These are phyloP conservation scores for Citrullus amarus DNA, from an alignment of 306 rosid genomes.

Conservation along the genomic window DNA sequence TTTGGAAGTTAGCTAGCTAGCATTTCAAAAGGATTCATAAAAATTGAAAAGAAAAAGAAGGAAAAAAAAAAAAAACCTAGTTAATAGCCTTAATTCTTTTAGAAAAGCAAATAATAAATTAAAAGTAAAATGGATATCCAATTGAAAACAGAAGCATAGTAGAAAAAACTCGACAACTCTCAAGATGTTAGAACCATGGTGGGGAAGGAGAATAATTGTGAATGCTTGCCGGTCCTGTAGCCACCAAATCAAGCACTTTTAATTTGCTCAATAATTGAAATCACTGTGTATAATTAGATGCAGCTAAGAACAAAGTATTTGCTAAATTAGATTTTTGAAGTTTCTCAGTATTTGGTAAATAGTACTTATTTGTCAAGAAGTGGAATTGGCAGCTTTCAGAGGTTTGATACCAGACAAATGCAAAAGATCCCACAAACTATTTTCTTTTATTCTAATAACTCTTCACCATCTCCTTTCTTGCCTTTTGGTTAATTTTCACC, in stretches of 20 bases:
- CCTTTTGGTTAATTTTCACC: neutral
- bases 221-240: neutral
- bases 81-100: neutral
- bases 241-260: neutral
- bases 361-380: neutral
- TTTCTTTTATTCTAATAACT: neutral
- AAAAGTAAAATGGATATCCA: neutral
- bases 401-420: neutral
- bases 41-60: neutral
- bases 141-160: neutral
- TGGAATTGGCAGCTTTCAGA: neutral
- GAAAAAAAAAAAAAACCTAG: no score
- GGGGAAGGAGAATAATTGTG: conserved; percentile 1
- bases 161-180: neutral
- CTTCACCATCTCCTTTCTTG: neutral
- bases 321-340: neutral
- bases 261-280: conserved; percentile 4
- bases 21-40: neutral
- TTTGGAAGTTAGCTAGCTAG: neutral
- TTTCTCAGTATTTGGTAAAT: neutral
- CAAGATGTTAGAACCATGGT: neutral
- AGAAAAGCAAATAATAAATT: neutral
- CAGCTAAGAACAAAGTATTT: neutral
- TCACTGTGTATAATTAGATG: conserved; percentile 1
- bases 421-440: neutral